Evolutionary conservation across 1,139 yeast genomes (phyloP).

Genomic region (Scheffersomyces titani): DNA sequence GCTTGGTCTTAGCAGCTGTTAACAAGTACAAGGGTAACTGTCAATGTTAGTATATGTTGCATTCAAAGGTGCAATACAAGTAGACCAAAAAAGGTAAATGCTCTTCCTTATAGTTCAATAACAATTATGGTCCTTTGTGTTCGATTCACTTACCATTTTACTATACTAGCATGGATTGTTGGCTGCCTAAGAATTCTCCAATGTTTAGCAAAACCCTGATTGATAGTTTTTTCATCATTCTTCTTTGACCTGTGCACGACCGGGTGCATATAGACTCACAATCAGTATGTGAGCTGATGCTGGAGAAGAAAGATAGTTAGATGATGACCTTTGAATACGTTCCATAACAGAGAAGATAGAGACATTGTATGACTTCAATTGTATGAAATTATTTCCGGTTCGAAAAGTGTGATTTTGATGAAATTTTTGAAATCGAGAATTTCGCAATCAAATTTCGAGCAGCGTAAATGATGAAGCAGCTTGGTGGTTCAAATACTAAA

Average conservation of each 20-base stretch:
- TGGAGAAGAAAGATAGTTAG: background rate
- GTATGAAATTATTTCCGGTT: background rate
- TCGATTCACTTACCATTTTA: background rate
- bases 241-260: background rate
- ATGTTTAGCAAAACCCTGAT: background rate
- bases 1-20: conserved; percentile 89
- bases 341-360: background rate
- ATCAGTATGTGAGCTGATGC: background rate
- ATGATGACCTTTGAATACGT: background rate
- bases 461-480: background rate
- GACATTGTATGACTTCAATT: background rate
- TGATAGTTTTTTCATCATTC: background rate
- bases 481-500: no score
- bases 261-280: background rate
- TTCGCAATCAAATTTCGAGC: background rate
- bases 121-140: background rate
- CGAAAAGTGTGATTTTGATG: background rate
- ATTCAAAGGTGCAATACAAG: background rate
- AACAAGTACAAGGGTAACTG: conserved; percentile 87
- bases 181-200: background rate
- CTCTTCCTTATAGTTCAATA: background rate
- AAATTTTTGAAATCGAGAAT: no score
- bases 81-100: background rate
- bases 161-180: background rate
- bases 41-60: conserved; percentile 18